Evolutionary conservation across 257 asterid genomes (phyloP), one percentile per base, ranked within the genome.

Genomic region (Echites panduratus): DNA sequence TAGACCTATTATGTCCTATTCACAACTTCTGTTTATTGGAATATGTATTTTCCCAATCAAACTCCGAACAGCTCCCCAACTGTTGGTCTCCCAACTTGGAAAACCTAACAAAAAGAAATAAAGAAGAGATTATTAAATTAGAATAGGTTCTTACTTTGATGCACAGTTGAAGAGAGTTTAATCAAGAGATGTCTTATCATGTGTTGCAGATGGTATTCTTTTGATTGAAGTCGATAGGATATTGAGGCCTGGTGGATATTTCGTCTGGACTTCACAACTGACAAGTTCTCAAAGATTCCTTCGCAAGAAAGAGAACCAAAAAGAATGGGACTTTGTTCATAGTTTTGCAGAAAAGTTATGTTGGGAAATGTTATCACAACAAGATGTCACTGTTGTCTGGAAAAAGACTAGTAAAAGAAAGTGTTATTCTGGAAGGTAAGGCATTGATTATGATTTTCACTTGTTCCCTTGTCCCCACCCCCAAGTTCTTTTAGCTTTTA

Each of bases 231-330:
- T 88, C 5, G 96, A 95, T 81, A 89, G 99, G 64, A 76, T 95
- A 78, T 79, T 95, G 82, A 80, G 97, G 78, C 99, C 99, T 76
- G 99, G 99, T 79, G 99, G 99, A 78, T 95, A 92, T 78, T 95
- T 95, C 82, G 99, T 95, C 85, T 95, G 99, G 99, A 95, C 98
- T 58, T 93, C 94, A 75, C 95, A 95, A 61, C 77, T 87, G 75
- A 87, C 84, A 70, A 93, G 86, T 84, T 82, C 94, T 77, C 98
- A 87, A 78, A 90, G 85, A 22, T 84, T 82, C 64, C 82, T 87
- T 57, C 96, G 87, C 77, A 88, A 90, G 71, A 95, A 90, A 80
- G 93, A 73, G 71, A 92, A 82, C 82, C 78, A 85, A 75, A 90
- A 95, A 82, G 92, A 86, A 76, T 95, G 97, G 99, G 86, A 89